Evolutionary conservation across 805 yeast species (phyloP).

Genomic region (Danielia reshetovae): DNA sequence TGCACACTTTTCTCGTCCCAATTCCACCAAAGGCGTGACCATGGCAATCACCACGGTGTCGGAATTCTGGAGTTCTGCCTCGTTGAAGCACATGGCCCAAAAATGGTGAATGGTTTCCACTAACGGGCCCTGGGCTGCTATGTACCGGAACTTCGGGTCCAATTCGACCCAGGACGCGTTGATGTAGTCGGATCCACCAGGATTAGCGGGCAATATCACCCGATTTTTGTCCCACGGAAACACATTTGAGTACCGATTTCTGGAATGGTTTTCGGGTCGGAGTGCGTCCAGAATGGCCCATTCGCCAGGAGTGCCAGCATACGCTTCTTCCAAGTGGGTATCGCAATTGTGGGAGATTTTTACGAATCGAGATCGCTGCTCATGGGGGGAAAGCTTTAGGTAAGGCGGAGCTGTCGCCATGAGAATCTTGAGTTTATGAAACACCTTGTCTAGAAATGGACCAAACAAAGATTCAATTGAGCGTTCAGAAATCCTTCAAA

Average conservation of each 20-base stretch:
- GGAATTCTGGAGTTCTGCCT: constrained; percentile 24
- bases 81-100: constrained; percentile 53
- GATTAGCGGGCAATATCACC: constrained; percentile 34
- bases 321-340: constrained; percentile 9
- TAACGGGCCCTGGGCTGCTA: constrained; percentile 91
- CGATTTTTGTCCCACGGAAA: constrained; percentile 63
- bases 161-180: constrained; percentile 36
- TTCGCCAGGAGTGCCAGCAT: not conserved
- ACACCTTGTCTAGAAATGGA: not conserved
- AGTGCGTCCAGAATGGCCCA: constrained; percentile 11
- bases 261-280: constrained; percentile 5
- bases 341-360: constrained; percentile 7
- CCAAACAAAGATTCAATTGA: no score
- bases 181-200: constrained; percentile 26
- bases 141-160: constrained; percentile 34
- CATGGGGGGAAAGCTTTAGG: constrained; percentile 5
- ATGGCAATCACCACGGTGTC: constrained; percentile 30
- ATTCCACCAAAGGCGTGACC: constrained; percentile 31
- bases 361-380: constrained; percentile 8
- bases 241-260: constrained; percentile 59
- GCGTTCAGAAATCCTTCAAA: no score
- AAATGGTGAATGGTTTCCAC: constrained; percentile 73
- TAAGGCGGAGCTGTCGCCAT: constrained; percentile 3
- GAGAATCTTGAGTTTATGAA: not conserved
- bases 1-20: constrained; percentile 12